Conservation (phyloP, 2,329 filamentous ascomycete species). For the Aspergillus persii region DNA sequence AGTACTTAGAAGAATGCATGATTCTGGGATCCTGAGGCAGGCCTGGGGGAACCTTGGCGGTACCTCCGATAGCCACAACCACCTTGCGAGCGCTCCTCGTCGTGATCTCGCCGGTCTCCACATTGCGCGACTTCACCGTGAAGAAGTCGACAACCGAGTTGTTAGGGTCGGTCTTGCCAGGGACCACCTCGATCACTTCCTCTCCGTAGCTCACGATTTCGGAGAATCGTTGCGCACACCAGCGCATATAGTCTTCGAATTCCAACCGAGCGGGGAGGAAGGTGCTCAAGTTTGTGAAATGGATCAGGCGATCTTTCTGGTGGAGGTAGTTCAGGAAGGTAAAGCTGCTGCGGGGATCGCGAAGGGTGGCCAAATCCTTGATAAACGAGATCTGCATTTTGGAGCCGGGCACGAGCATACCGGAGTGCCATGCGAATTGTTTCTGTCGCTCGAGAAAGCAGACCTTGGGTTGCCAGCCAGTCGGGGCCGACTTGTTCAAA, state of each 20-base stretch:
- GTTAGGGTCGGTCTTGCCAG: conserved; percentile 50
- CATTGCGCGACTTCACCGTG: conserved; percentile 63
- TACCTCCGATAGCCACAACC: conserved; percentile 65
- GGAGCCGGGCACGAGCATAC: conserved; percentile 89
- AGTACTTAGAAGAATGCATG: conserved; percentile 87
- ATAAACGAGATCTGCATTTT: conserved; percentile 98
- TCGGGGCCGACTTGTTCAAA: conserved; percentile 39
- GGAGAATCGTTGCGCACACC: conserved; percentile 81
- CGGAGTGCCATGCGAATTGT: conserved; percentile 86
- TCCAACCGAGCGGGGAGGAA: conserved; percentile 83
- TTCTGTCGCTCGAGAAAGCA: conserved; percentile 84
- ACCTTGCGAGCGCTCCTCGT: conserved; percentile 49
- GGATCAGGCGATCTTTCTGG: conserved; percentile 72
- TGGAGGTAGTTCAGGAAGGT: conserved; percentile 96
- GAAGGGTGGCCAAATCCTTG: conserved; percentile 88
- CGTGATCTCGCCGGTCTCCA: conserved; percentile 44
- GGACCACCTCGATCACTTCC: conserved; percentile 71
- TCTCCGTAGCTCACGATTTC: conserved; percentile 71
- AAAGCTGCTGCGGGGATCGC: conserved; percentile 85
- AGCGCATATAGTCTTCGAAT: conserved; percentile 93
- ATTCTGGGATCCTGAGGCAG: conserved; percentile 70
- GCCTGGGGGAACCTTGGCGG: conserved; percentile 67
- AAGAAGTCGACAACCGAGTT: conserved; percentile 62
- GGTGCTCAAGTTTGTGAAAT: conserved; percentile 87
- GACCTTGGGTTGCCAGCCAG: conserved; percentile 61